Evolutionary conservation across 169 alveolate species (phyloP), one percentile per base, ranked within the genome.

Genomic region (Plasmodium falciparum): DNA sequence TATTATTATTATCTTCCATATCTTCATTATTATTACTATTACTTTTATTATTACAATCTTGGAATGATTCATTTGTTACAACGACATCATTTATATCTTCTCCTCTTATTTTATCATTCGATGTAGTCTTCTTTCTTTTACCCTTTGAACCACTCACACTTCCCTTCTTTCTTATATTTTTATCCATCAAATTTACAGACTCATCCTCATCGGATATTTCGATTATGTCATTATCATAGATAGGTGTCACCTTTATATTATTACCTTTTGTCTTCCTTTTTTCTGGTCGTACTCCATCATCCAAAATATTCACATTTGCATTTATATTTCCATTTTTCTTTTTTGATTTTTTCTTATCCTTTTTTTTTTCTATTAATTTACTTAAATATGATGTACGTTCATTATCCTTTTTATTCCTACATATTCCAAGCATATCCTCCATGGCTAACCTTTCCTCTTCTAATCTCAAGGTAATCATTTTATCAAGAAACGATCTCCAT

Each of bases 401-500:
- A 54, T 33, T 43, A 12, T 73, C 43, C 3, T 6, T 45, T 26
- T 49, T 83, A 17, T 61, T 83, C 39, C 80, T 69, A 39, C 9
- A 6, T 39, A 39, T 39, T 5, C 47, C 47, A 39, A 39, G 47
- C 47, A 0, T 39, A 39, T 39, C 47, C 9, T 39, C 47, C 47
- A 39, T 39, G 9, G 47, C 47, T 24, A 67, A 20, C 13, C 39
- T 67, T 61, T 86, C 92, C 13, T 86, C 71, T 65, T 70, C 92
- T 58, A 86, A 72, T 62, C 75, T 67, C 29, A 86, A 33, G 26
- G 69, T 72, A 15, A 86, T 86, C 75, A 73, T 73, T 63, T 86
- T 86, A 54, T 86, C 92, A 59, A 86, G 88, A 49, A 71, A 56
- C 4, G 92, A 86, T 49, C 92, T 86, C 92, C 92, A n/a, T n/a